Percentiles rank a stretch among this genome's conserved stretches.
phyloP scores from a whole-genome alignment of 208 protist species.

The Trypanosoma cruzi region DNA sequence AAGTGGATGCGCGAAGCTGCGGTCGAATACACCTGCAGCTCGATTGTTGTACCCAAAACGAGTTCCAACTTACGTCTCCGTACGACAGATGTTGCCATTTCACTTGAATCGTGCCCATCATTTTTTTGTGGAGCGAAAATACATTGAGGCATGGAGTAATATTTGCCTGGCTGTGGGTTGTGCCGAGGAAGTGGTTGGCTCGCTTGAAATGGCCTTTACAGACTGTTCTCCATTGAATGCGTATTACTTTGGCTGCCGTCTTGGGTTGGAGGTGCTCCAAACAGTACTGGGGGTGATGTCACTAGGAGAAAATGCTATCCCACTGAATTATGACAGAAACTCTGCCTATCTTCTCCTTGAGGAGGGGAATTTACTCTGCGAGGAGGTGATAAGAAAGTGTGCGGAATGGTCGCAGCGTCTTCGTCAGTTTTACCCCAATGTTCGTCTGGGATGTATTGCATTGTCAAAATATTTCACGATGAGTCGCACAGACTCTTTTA shows the following conservation, averaged over 20 bases:
- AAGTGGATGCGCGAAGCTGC: not conserved
- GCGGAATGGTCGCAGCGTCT: conserved; percentile 46
- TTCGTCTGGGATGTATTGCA: conserved; percentile 42
- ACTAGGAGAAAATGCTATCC: not conserved
- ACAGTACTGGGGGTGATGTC: conserved; percentile 41
- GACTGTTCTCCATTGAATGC: conserved; percentile 70
- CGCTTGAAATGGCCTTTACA: conserved; percentile 68
- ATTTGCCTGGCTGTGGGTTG: conserved; percentile 65
- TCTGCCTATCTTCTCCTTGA: conserved; percentile 1
- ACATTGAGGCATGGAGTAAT: conserved; percentile 63
- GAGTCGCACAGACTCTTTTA: conserved; percentile 38
- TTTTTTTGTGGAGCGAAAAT: conserved; percentile 35
- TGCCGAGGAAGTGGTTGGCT: conserved; percentile 78
- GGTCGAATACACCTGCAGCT: conserved; percentile 19
- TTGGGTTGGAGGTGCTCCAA: conserved; percentile 45
- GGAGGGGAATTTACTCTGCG: conserved; percentile 39
- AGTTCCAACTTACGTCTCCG: conserved; percentile 47
- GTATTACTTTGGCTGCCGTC: conserved; percentile 55
- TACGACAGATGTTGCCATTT: conserved; percentile 65
- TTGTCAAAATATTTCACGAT: conserved; percentile 36
- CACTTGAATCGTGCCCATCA: conserved; percentile 66
- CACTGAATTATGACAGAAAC: conserved; percentile 8
- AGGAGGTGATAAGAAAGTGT: conserved; percentile 53
- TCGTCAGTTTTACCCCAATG: conserved; percentile 61
- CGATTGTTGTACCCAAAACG: conserved; percentile 50